Evolutionary conservation across 2,329 filamentous ascomycete genomes (phyloP), one percentile per base, ranked within the genome.

Genomic region (Pyricularia pennisetigena): DNA sequence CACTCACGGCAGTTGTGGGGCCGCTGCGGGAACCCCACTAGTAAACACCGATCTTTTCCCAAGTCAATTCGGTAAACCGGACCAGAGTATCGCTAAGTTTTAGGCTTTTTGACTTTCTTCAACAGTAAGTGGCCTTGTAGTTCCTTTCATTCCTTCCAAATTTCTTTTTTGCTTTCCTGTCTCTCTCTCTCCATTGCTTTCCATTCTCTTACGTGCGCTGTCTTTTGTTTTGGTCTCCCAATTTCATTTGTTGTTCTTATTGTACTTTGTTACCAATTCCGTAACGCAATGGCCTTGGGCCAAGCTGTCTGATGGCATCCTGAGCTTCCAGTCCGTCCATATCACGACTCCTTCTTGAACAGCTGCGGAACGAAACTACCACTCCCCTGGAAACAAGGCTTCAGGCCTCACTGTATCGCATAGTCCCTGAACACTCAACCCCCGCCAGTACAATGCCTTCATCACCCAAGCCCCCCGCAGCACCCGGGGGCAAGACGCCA

Each of bases 221-320:
- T 67, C 68, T 69, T 67, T 16, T 35, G 10, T 66, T 67, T 67
- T 29, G 41, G 62, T 30, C 16, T 61, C 59, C 57, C 65, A 49
- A 30, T 68, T 67, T 69, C 57, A 67, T 67, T 61, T 64, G 62
- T 71, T 67, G 54, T 64, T 64, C 64, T 16, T 28, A 23, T 28
- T 64, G 65, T 59, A 16, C 41, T n/a, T 54, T n/a, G 41, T n/a
- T 54, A n/a, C 32, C 41, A n/a, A 54, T 54, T n/a, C 2, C 10
- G 20, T 6, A 54, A 5, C 41, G 41, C 1, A 54, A 54, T 54
- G 41, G 41, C 41, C 41, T 8, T n/a, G 16, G 20, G 41, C 16
- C 16, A 54, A 54, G 41, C 41, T 54, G 20, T 54, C 41, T 54
- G 6, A 54, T 54, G 41, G 41, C 41, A 54, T 54, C 41, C 41